Conservation (phyloP, 2,329 filamentous ascomycete species). For the Sarocladium oryzae region DNA sequence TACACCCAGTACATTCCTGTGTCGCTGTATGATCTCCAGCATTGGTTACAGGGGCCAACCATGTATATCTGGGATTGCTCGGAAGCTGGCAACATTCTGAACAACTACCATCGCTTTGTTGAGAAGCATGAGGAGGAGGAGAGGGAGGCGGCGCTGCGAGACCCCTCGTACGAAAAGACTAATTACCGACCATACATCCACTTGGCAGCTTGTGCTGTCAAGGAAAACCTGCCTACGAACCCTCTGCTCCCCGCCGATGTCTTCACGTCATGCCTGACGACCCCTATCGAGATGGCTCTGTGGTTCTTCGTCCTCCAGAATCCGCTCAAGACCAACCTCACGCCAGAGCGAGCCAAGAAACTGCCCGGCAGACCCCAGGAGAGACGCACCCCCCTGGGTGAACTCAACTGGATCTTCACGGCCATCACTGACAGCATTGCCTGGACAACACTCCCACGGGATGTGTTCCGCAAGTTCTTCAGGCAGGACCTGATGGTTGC, state of each 20-base stretch:
- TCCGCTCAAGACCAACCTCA: constrained; percentile 61
- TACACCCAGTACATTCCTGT: constrained; percentile 99
- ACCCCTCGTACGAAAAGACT: constrained; percentile 78
- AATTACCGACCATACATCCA: constrained; percentile 69
- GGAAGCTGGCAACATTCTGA: constrained; percentile 89
- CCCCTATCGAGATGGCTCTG: constrained; percentile 93
- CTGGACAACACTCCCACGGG: constrained; percentile 88
- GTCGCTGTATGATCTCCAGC: constrained; percentile 88
- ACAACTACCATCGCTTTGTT: constrained; percentile 89
- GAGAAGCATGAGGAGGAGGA: constrained; percentile 94
- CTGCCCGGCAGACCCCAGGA: constrained; percentile 90
- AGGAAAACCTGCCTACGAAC: constrained; percentile 91
- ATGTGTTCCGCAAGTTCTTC: constrained; percentile 94
- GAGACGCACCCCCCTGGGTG: constrained; percentile 84
- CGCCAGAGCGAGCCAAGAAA: constrained; percentile 76
- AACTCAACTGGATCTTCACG: constrained; percentile 99
- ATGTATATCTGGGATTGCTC: constrained; percentile 98
- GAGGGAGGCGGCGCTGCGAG: constrained; percentile 64
- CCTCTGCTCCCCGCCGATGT: constrained; percentile 88
- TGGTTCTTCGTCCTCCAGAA: constrained; percentile 97
- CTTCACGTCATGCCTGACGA: constrained; percentile 93
- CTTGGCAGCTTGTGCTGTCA: constrained; percentile 81
- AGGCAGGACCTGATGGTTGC: constrained; percentile 98
- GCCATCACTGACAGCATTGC: constrained; percentile 98
- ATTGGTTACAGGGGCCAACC: constrained; percentile 91